These are phyloP conservation scores for Eremothecium coryli DNA, from an alignment of 1,139 yeast genomes.

Conservation along the genomic window DNA sequence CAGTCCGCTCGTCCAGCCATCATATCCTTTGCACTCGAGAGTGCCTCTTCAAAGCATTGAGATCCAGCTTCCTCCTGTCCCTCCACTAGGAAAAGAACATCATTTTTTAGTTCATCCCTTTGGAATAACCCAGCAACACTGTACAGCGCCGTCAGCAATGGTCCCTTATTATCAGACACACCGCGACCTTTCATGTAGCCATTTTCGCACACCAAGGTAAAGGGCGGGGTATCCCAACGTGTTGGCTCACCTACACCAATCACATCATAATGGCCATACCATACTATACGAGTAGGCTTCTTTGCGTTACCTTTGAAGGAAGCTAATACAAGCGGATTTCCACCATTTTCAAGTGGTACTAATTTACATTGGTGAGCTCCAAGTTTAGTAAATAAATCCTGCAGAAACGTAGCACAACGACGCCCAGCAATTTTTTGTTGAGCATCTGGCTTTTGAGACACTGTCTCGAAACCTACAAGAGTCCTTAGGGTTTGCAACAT, in stretches of 20 bases:
- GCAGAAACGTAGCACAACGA: constrained; percentile 72
- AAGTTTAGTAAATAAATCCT: constrained; percentile 50
- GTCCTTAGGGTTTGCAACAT: constrained; percentile 54
- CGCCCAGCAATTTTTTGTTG: constrained; percentile 67
- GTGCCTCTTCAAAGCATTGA: constrained; percentile 65
- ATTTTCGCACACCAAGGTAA: constrained; percentile 59
- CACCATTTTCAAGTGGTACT: constrained; percentile 58
- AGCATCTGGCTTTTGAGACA: constrained; percentile 57
- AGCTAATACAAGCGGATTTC: constrained; percentile 80
- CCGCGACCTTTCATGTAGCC: constrained; percentile 91
- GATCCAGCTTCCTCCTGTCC: constrained; percentile 97
- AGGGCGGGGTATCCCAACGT: constrained; percentile 76
- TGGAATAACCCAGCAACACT: constrained; percentile 70
- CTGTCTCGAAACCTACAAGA: constrained; percentile 63
- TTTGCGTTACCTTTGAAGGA: constrained; percentile 43
- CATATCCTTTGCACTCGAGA: constrained; percentile 39
- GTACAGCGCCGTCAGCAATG: constrained; percentile 77
- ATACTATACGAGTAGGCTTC: constrained; percentile 42
- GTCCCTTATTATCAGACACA: constrained; percentile 92
- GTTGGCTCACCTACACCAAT: constrained; percentile 55
- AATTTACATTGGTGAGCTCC: constrained; percentile 67
- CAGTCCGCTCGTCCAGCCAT: constrained; percentile 70
- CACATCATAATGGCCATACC: constrained; percentile 97
- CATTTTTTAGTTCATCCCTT: constrained; percentile 47
- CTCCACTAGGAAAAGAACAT: constrained; percentile 76